Evolutionary conservation across 129 eudicot species (phyloP).

Genomic region (Helichrysum umbraculigerum): DNA sequence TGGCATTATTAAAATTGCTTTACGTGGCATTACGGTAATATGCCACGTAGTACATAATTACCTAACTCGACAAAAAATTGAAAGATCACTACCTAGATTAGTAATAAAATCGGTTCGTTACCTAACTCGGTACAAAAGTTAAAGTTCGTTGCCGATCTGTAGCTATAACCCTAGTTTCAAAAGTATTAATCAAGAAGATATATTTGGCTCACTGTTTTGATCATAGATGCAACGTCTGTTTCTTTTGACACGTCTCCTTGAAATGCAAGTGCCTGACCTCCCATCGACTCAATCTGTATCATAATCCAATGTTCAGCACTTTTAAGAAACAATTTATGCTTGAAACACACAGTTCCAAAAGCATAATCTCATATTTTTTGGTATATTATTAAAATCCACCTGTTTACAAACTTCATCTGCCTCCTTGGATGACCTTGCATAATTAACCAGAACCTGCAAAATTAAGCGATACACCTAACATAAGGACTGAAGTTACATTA

Average conservation of each 20-base stretch:
- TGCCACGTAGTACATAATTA: too few species aligned
- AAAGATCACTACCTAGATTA: too few species aligned
- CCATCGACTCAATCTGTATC: conserved; percentile 52
- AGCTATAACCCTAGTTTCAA: too few species aligned
- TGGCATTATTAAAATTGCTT: too few species aligned
- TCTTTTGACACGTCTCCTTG: conserved; percentile 74
- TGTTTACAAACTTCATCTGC: conserved; percentile 62
- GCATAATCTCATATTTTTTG: neutral
- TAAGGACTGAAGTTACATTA: neutral
- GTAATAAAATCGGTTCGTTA: too few species aligned
- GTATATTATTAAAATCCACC: conserved; percentile 29
- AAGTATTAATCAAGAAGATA: neutral
- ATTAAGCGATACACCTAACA: neutral
- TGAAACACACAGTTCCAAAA: neutral
- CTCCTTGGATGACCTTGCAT: conserved; percentile 58
- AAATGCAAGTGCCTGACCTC: conserved; percentile 63
- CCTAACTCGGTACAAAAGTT: too few species aligned
- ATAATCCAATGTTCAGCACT: neutral
- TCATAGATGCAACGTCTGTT: conserved; percentile 60
- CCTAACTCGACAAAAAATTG: too few species aligned
- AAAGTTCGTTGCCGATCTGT: too few species aligned
- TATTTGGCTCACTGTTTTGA: conserved; percentile 52
- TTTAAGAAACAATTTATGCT: neutral
- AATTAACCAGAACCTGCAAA: conserved; percentile 61
- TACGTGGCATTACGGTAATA: too few species aligned